A percentile compares a stretch with the other conserved stretches of the same genome.
Conservation (phyloP, 305 asterid genomes). For the Solanum hybrid region DNA sequence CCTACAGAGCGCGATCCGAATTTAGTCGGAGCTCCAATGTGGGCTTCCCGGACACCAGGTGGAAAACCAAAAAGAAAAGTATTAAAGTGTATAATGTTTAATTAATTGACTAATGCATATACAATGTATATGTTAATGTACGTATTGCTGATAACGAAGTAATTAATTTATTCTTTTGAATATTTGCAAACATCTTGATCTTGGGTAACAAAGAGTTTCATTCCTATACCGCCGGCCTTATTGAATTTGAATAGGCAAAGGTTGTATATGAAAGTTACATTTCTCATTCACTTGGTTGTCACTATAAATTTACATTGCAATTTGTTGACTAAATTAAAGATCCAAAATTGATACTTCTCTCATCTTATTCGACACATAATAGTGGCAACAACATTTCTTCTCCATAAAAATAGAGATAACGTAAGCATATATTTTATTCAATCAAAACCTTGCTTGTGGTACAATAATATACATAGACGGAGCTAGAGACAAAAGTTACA, state of each 20-base stretch:
- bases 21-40: no score
- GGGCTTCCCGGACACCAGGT: accelerated
- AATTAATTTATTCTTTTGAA: not conserved
- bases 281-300: not conserved
- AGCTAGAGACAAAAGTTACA: not conserved
- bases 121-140: not conserved
- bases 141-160: not conserved
- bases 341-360: not conserved
- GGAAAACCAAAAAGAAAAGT: accelerated
- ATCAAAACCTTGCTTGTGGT: not conserved
- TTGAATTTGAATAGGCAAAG: not conserved
- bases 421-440: not conserved
- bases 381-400: not conserved
- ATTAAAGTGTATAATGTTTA: not conserved
- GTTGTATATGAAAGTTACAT: not conserved
- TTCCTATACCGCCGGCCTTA: not conserved
- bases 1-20: accelerated
- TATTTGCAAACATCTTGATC: not conserved
- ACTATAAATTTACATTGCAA: not conserved
- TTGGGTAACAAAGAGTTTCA: not conserved
- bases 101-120: not conserved
- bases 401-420: not conserved
- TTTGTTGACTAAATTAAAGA: not conserved
- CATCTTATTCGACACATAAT: not conserved
- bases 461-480: not conserved